Evolutionary conservation across 2,329 filamentous ascomycete species (phyloP).

Genomic region (Pseudodiploospora longispora): DNA sequence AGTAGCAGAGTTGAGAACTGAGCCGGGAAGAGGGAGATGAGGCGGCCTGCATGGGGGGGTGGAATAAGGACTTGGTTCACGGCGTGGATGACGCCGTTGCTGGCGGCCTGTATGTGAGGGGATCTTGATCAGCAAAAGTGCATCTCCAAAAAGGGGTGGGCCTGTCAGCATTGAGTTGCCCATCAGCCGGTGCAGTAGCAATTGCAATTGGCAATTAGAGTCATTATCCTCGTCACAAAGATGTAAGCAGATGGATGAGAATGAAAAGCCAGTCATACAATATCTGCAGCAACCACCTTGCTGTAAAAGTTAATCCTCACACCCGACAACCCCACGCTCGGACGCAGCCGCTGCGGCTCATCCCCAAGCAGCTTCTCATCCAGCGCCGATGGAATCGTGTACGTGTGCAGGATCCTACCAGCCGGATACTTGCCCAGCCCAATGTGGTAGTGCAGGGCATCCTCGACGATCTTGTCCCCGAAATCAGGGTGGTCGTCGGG

Average conservation of each 20-base stretch:
- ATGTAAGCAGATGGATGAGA: neutral
- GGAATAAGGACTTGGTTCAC: slow-evolving; percentile 69
- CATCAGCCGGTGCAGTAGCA: too few species aligned
- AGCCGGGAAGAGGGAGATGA: slow-evolving; percentile 57
- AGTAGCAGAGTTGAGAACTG: slow-evolving; percentile 74
- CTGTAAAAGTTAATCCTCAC: slow-evolving; percentile 71
- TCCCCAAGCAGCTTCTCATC: slow-evolving; percentile 51
- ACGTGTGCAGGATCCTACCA: slow-evolving; percentile 54
- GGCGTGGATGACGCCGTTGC: slow-evolving; percentile 75
- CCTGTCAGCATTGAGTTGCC: neutral
- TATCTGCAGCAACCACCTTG: slow-evolving; percentile 60
- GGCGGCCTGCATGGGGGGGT: slow-evolving; percentile 51
- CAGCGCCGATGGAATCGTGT: slow-evolving; percentile 67
- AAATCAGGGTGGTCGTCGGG: slow-evolving; percentile 49
- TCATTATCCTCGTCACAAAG: neutral
- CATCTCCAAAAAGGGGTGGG: neutral
- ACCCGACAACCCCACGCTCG: slow-evolving; percentile 54
- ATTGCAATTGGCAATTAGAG: too few species aligned
- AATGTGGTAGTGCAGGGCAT: slow-evolving; percentile 68
- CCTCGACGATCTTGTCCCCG: slow-evolving; percentile 61
- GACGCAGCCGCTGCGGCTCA: slow-evolving; percentile 64
- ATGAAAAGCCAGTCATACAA: slow-evolving; percentile 40
- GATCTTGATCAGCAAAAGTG: neutral
- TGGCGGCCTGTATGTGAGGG: slow-evolving; percentile 44
- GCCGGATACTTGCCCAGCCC: slow-evolving; percentile 59